phyloP scores from a whole-genome alignment of 345 rosid species.

The Eucalyptus brandiana region DNA sequence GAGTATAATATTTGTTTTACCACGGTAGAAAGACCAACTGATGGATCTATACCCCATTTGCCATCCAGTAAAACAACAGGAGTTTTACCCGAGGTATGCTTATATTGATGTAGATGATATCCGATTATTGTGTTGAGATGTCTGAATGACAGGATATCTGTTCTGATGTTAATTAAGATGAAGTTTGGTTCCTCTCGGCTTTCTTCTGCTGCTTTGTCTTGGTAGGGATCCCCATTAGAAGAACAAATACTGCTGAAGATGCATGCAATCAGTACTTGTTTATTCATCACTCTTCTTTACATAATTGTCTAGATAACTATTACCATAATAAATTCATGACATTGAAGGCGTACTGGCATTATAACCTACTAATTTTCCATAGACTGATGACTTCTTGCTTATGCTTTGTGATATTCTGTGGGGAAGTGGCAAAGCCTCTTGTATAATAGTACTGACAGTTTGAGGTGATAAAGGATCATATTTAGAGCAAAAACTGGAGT shows the following conservation, averaged over 20 bases:
- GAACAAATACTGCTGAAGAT: background rate
- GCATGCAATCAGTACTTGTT: background rate
- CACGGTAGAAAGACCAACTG: conserved; percentile 80
- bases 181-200: background rate
- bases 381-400: background rate
- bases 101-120: background rate
- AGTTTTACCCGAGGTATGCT: conserved; percentile 79
- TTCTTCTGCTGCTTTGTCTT: background rate
- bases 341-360: background rate
- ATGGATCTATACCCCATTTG: conserved; percentile 57
- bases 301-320: background rate
- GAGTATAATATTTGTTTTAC: conserved; percentile 97
- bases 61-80: conserved; percentile 69
- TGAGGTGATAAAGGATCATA: background rate
- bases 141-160: background rate
- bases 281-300: background rate
- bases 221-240: background rate
- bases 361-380: background rate
- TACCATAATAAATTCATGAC: background rate
- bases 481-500: background rate
- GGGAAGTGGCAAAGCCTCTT: background rate
- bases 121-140: background rate
- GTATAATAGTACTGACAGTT: background rate
- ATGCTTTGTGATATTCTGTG: background rate
- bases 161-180: background rate